Evolutionary conservation across 306 rosid genomes (phyloP).

Genomic region (Malus sylvestris): DNA sequence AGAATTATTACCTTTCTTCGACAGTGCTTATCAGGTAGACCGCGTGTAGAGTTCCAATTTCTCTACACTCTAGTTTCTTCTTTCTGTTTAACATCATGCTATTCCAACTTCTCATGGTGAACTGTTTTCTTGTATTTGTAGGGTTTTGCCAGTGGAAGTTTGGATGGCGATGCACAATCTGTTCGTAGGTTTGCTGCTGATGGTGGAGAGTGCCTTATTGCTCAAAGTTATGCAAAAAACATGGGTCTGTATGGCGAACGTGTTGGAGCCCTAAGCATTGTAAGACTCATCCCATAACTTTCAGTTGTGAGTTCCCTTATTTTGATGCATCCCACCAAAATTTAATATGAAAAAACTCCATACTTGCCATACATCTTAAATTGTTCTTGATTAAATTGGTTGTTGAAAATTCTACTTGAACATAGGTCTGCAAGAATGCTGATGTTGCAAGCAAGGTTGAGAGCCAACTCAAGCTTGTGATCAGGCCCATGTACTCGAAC

Average conservation of each 20-base stretch:
- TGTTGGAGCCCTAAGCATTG: slow-evolving; percentile 94
- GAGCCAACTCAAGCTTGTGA: slow-evolving; percentile 94
- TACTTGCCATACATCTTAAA: neutral
- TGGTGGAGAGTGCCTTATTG: slow-evolving; percentile 85
- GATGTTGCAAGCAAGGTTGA: slow-evolving; percentile 84
- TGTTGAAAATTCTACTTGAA: neutral
- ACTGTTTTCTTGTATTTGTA: slow-evolving; percentile 11
- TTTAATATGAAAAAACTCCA: neutral
- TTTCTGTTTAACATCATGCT: neutral
- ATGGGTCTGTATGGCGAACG: slow-evolving; percentile 98
- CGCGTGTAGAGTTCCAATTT: neutral
- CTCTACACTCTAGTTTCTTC: neutral
- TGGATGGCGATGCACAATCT: slow-evolving; percentile 84
- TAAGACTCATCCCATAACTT: slow-evolving; percentile 29
- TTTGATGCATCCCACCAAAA: neutral
- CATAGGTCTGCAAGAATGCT: slow-evolving; percentile 73
- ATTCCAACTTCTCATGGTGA: neutral
- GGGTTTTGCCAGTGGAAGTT: slow-evolving; percentile 99
- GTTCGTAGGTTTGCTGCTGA: slow-evolving; percentile 89
- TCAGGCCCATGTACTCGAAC: slow-evolving; percentile 95
- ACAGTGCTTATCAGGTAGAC: slow-evolving; percentile 96
- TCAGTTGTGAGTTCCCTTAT: neutral
- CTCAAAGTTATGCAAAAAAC: slow-evolving; percentile 97
- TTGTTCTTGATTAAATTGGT: slow-evolving; percentile 2
- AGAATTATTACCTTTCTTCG: slow-evolving; percentile 84